Base-by-base conservation (phyloP, 331 rosid genomes). In the Malus hybrid region DNA sequence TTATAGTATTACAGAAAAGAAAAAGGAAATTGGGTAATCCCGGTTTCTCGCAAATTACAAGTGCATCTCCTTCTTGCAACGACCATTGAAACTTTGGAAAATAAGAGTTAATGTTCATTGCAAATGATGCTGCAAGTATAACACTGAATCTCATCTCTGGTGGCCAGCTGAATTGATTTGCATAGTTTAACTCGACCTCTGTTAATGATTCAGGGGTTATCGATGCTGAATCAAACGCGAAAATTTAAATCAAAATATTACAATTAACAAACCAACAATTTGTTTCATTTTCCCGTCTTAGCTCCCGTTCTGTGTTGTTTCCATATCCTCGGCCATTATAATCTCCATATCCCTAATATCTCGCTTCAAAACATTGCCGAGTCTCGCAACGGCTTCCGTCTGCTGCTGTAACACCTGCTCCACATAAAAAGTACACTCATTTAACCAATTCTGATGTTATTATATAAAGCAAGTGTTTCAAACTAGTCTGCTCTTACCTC, bases 381-480 rank as follows among this genome's bases (percentile, higher is more conserved):
- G 96, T 85, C 95, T 88, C 29, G 92, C 96, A 73, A 94, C 84
- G 68, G 97, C 99, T 71, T 90, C 97, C 3, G 93, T 94, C 82
- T 94, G 99, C 85, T 94, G 92, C 68, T 92, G 97, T 70, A 94
- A 85, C 66, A 94, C 96, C 99, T 94, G 87, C 6, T 79, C 56
- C 82, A 83, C 68, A 62, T 62, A 72, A 76, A 56, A 32, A 0
- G 54, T 19, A 10, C 3, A 24, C 5, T 72, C 18, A 10, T 14
- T 59, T 34, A 24, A 4, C 27, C 54, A 33, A 57, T 18, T 4
- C n/a, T 31, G 42, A 39, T 1, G 20, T 6, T 22, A 9, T 16
- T 28, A 69, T 19, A 5, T 29, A 72, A 24, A 15, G 31, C 34
- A 62, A 70, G 62, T 48, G 31, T 60, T 73, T 27, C 29, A 56